Evolutionary conservation across 495 filamentous ascomycete genomes (phyloP).

Genomic region (Physcia stellaris): DNA sequence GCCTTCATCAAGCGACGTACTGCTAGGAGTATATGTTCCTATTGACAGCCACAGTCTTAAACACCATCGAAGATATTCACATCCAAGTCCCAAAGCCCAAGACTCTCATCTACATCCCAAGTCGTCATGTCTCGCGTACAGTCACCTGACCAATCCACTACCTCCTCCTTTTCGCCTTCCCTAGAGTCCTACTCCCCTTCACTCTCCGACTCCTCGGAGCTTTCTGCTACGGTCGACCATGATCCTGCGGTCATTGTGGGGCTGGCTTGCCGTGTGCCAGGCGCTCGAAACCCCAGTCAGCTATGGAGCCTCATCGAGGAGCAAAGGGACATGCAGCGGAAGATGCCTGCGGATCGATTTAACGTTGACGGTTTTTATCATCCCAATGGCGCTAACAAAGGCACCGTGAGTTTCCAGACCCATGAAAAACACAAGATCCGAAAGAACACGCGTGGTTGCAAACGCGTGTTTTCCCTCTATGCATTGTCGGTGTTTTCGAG

Average conservation of each 20-base stretch:
- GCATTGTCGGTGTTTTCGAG: too few relatives aligned
- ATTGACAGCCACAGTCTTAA: too few relatives aligned
- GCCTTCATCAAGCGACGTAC: too few relatives aligned
- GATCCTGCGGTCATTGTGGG: conserved; percentile 7
- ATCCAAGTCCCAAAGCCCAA: too few relatives aligned
- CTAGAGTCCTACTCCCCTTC: background rate
- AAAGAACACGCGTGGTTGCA: too few relatives aligned
- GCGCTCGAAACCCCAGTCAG: conserved; percentile 10
- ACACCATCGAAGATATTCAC: too few relatives aligned
- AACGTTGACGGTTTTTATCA: conserved; percentile 27
- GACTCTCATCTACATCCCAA: too few relatives aligned
- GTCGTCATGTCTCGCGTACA: background rate
- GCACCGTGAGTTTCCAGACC: conserved; percentile 13
- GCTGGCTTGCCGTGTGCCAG: conserved; percentile 13
- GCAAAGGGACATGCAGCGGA: conserved; percentile 13
- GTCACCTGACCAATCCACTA: background rate
- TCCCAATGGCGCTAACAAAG: conserved; percentile 17
- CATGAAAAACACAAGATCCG: too few relatives aligned
- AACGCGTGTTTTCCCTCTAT: too few relatives aligned
- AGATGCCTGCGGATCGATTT: conserved; percentile 18
- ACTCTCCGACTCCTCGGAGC: background rate
- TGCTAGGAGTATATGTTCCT: too few relatives aligned
- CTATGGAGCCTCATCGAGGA: conserved; percentile 12
- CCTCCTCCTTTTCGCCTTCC: background rate
- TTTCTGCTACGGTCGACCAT: background rate